phyloP scores from a whole-genome alignment of 2,329 filamentous ascomycete genomes.

The Tolypocladium tundrense region DNA sequence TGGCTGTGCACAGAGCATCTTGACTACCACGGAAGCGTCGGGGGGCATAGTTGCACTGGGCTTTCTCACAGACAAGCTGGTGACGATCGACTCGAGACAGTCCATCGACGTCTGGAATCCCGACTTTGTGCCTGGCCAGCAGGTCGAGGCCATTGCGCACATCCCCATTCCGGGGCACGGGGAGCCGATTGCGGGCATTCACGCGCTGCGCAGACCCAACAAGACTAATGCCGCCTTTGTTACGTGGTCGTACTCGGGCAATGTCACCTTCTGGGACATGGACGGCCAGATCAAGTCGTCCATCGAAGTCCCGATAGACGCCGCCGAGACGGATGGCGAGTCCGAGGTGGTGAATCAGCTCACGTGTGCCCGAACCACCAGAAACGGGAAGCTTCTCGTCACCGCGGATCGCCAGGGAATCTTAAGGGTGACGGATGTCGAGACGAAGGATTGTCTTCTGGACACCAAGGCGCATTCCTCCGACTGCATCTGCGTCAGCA shows the following conservation, averaged over 20 bases:
- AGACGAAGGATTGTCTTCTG: conserved; percentile 50
- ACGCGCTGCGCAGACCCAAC: conserved; percentile 51
- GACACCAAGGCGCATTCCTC: conserved; percentile 78
- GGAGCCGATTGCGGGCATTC: conserved; percentile 63
- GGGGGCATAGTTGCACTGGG: conserved; percentile 56
- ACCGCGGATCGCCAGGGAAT: conserved; percentile 83
- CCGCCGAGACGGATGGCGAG: conserved; percentile 38
- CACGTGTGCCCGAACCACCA: conserved; percentile 48
- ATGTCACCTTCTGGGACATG: conserved; percentile 71
- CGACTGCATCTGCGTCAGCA: conserved; percentile 72
- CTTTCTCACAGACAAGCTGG: conserved; percentile 54
- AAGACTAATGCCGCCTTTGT: conserved; percentile 61
- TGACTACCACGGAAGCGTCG: conserved; percentile 26
- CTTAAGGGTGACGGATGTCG: conserved; percentile 56
- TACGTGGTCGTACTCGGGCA: conserved; percentile 79
- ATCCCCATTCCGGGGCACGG: conserved; percentile 53
- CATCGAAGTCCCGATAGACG: conserved; percentile 60
- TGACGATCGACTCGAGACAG: conserved; percentile 66
- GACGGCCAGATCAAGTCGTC: conserved; percentile 59
- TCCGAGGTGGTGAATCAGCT: conserved; percentile 47
- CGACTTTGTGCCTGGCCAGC: conserved; percentile 31
- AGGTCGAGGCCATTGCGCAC: conserved; percentile 27
- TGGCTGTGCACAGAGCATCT: conserved; percentile 26
- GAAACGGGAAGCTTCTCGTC: conserved; percentile 57
- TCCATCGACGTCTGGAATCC: conserved; percentile 60